A percentile compares a stretch with the other conserved stretches of the same genome.
Evolutionary conservation across 2,329 filamentous ascomycete species (phyloP).

Genomic region (Diaporthe nobilis): DNA sequence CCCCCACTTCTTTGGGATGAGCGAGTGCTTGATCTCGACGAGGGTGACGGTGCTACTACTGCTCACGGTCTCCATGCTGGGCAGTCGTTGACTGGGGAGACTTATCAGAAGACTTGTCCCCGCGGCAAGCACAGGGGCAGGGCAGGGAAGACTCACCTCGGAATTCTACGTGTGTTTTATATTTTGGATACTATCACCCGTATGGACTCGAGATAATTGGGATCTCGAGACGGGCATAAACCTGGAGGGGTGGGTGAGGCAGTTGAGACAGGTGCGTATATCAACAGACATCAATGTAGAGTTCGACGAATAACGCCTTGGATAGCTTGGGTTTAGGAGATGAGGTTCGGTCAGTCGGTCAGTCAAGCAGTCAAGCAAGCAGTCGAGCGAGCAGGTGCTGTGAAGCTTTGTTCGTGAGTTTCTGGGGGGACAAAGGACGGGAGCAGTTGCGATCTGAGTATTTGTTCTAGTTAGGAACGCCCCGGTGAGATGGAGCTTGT

Average conservation of each 20-base stretch:
- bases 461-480: background rate
- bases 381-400: background rate
- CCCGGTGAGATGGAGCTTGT: background rate
- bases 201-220: slow-evolving; percentile 68
- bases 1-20: slow-evolving; percentile 67
- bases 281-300: slow-evolving; percentile 73
- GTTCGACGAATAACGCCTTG: slow-evolving; percentile 42
- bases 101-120: background rate
- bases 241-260: slow-evolving; percentile 68
- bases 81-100: slow-evolving; percentile 37
- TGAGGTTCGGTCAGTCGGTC: slow-evolving; percentile 37
- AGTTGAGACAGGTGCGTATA: slow-evolving; percentile 68
- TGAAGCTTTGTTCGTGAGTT: background rate
- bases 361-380: slow-evolving; percentile 19
- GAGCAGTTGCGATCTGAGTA: background rate
- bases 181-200: slow-evolving; percentile 70
- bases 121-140: background rate
- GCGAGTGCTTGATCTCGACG: slow-evolving; percentile 57
- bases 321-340: slow-evolving; percentile 40
- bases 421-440: background rate
- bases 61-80: slow-evolving; percentile 61
- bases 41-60: slow-evolving; percentile 49
- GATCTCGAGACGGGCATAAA: slow-evolving; percentile 71
- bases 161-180: slow-evolving; percentile 58
- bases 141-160: slow-evolving; percentile 25